These are phyloP conservation scores for Craterostigma plantagineum DNA, from an alignment of 257 asterid genomes.

Conservation along the genomic window DNA sequence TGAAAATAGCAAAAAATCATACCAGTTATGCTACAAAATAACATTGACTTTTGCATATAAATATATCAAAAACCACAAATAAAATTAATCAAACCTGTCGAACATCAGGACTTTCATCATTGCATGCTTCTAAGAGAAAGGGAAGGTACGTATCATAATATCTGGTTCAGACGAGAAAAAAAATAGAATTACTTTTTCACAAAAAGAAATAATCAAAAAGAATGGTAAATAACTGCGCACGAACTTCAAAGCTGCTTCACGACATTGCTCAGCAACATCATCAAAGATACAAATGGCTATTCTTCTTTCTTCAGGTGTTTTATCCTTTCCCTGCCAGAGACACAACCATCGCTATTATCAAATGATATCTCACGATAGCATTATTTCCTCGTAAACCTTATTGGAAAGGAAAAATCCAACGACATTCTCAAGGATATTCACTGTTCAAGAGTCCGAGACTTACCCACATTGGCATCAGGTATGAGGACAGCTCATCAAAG, in stretches of 20 bases:
- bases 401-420: too few species aligned
- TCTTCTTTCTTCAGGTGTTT: slow-evolving; percentile 92
- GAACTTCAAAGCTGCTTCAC: slow-evolving; percentile 71
- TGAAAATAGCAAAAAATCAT: slow-evolving; percentile 15
- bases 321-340: slow-evolving; percentile 74
- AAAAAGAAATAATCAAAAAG: slow-evolving; percentile 4
- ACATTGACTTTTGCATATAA: not conserved
- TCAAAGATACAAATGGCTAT: slow-evolving; percentile 96
- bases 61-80: not conserved
- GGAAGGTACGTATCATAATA: slow-evolving; percentile 87
- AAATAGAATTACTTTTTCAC: slow-evolving; percentile 1
- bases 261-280: slow-evolving; percentile 97
- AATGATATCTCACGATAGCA: not conserved
- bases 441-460: slow-evolving; percentile 12
- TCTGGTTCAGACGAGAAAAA: slow-evolving; percentile 22
- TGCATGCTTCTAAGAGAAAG: slow-evolving; percentile 93
- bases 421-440: too few species aligned
- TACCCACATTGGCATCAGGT: slow-evolving; percentile 98
- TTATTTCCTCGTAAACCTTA: not conserved
- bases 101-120: slow-evolving; percentile 81
- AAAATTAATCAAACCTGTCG: slow-evolving; percentile 46
- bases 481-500: slow-evolving; percentile 78
- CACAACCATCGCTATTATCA: slow-evolving; percentile 1
- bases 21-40: slow-evolving; percentile 8
- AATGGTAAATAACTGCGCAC: slow-evolving; percentile 2